Conservation (phyloP, 208 protist genomes). For the Leishmania amazonensis region DNA sequence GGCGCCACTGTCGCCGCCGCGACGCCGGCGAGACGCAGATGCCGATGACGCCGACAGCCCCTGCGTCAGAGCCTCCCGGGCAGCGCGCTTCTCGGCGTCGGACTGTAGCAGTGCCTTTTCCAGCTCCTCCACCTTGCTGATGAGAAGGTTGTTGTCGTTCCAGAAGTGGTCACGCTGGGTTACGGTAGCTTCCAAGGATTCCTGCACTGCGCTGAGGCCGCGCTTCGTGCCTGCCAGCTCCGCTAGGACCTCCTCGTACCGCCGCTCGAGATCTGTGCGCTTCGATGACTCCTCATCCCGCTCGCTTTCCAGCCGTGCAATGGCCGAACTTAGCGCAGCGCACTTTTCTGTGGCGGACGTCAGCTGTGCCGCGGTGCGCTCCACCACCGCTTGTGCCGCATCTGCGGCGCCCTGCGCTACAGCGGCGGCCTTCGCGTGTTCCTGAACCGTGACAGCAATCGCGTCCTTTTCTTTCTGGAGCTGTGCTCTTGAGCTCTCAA, state of each 20-base stretch:
- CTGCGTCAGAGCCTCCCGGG: conserved; percentile 58
- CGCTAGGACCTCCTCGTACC: conserved; percentile 15
- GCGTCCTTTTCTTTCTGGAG: conserved; percentile 11
- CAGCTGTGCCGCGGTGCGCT: conserved; percentile 9
- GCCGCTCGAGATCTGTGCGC: conserved; percentile 10
- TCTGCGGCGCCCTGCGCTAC: conserved; percentile 3
- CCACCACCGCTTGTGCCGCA: conserved; percentile 9
- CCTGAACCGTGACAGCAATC: conserved; percentile 10
- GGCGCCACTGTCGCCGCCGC: conserved; percentile 1
- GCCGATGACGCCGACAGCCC: conserved; percentile 37
- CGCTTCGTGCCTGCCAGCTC: conserved; percentile 23
- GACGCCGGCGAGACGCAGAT: conserved; percentile 8
- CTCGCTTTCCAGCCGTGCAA: conserved; percentile 7
- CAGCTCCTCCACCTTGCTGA: conserved; percentile 56
- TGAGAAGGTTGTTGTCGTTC: conserved; percentile 62
- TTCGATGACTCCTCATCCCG: conserved; percentile 1
- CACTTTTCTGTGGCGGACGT: neutral
- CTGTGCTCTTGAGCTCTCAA: conserved; percentile 1
- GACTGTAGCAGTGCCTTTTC: conserved; percentile 57
- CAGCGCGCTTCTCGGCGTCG: conserved; percentile 63
- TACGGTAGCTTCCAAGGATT: conserved; percentile 13
- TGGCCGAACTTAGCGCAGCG: neutral
- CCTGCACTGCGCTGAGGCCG: conserved; percentile 19
- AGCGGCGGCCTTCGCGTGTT: neutral
- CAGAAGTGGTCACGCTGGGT: conserved; percentile 50